phyloP scores from a whole-genome alignment of 176 grass and related monocot species.

The Urochloa ruziziensis region DNA sequence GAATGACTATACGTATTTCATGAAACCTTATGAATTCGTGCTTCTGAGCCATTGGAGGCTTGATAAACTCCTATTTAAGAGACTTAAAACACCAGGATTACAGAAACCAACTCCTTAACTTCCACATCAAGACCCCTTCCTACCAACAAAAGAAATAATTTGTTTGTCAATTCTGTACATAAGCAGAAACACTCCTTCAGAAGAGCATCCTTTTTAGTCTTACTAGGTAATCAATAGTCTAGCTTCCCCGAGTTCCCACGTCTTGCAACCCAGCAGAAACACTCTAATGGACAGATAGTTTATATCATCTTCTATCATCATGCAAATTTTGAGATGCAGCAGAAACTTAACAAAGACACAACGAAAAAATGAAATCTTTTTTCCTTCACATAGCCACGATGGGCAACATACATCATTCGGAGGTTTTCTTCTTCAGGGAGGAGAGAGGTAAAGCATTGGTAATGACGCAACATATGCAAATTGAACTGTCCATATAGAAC shows the following conservation, averaged over 20 bases:
- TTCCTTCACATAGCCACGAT: neutral
- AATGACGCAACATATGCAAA: neutral
- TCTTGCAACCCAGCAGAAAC: neutral
- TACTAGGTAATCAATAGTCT: neutral
- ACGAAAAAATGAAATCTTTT: too few species aligned
- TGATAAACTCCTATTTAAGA: neutral
- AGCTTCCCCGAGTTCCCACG: neutral
- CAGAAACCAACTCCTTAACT: neutral
- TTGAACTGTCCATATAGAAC: neutral
- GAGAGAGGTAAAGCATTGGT: neutral
- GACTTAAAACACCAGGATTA: neutral
- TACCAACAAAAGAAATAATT: neutral
- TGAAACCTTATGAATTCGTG: neutral
- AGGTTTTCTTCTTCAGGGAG: too few species aligned
- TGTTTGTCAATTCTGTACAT: neutral
- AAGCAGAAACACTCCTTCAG: neutral
- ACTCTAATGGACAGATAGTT: too few species aligned
- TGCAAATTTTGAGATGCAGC: too few species aligned
- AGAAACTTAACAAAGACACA: too few species aligned
- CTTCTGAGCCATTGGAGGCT: neutral
- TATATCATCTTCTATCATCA: too few species aligned
- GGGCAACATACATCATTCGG: too few species aligned
- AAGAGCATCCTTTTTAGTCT: neutral
- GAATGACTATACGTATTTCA: neutral
- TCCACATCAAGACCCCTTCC: neutral